These are phyloP conservation scores for Mycena epipterygia DNA, from an alignment of 768 basidiomycete genomes.

Conservation along the genomic window DNA sequence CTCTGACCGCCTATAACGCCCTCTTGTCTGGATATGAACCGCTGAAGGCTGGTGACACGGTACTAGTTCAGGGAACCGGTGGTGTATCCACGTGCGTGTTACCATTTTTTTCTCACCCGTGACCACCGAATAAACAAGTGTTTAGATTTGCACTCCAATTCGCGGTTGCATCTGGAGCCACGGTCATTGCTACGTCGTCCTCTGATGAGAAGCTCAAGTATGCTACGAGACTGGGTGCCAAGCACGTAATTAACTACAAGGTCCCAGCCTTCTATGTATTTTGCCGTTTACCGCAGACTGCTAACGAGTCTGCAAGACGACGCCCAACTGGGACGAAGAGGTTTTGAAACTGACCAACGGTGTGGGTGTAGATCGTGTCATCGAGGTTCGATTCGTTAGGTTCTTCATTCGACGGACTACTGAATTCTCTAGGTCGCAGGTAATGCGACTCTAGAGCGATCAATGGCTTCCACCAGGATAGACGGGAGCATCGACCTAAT, in stretches of 20 bases:
- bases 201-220: conserved; percentile 61
- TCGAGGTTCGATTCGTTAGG: conserved; percentile 32
- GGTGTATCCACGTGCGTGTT: conserved; percentile 54
- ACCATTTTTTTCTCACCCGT: neutral
- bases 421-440: conserved; percentile 59
- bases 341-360: conserved; percentile 51
- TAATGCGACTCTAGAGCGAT: conserved; percentile 52
- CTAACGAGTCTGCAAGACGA: conserved; percentile 52
- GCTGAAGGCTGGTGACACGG: conserved; percentile 61
- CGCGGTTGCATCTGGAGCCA: conserved; percentile 62
- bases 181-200: conserved; percentile 65
- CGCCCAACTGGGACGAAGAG: conserved; percentile 63
- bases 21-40: conserved; percentile 49
- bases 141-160: conserved; percentile 60
- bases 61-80: conserved; percentile 60
- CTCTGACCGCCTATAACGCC: conserved; percentile 64
- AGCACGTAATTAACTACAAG: conserved; percentile 65
- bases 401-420: conserved; percentile 42
- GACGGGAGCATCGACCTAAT: neutral
- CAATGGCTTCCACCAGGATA: conserved; percentile 33
- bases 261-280: too few relatives aligned
- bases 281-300: too few relatives aligned
- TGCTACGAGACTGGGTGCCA: conserved; percentile 56
- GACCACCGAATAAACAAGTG: neutral
- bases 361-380: conserved; percentile 39